Evolutionary conservation across 176 grass and related monocot species (phyloP).

Genomic region (Eleusine coracana): DNA sequence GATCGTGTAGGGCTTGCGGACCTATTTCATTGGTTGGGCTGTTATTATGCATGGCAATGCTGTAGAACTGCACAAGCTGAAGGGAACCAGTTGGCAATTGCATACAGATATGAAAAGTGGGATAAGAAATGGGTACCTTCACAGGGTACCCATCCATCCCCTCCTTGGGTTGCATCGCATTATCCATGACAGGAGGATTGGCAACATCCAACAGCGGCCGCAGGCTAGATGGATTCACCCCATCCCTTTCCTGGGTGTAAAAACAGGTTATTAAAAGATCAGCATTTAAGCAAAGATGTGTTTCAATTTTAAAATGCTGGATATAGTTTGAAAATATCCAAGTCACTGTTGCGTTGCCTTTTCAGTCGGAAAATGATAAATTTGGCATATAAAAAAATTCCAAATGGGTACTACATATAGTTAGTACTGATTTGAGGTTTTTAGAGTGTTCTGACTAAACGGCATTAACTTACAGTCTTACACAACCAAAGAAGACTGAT

Average conservation of each 20-base stretch:
- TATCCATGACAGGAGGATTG: conserved; percentile 6
- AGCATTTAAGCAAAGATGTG: neutral
- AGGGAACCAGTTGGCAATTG: neutral
- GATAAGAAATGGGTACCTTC: conserved; percentile 47
- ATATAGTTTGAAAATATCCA: neutral
- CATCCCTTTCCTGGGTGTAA: conserved; percentile 38
- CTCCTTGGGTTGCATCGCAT: conserved; percentile 37
- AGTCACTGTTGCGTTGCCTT: neutral
- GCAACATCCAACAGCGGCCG: neutral
- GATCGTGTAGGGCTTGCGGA: conserved; percentile 86
- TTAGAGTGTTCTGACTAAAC: neutral
- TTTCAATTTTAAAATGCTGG: neutral
- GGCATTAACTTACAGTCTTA: too few species aligned
- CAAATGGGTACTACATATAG: neutral
- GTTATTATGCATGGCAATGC: neutral
- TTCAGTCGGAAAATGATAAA: neutral
- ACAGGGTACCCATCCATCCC: conserved; percentile 52
- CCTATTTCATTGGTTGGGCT: conserved; percentile 27
- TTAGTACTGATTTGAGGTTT: neutral
- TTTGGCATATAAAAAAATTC: neutral
- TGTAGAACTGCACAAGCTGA: neutral
- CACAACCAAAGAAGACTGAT: neutral
- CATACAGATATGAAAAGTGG: neutral
- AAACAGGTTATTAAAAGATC: neutral
- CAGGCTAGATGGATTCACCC: conserved; percentile 11